Base-by-base conservation (phyloP, 2,329 filamentous ascomycete species). In the Emericellopsis atlantica region DNA sequence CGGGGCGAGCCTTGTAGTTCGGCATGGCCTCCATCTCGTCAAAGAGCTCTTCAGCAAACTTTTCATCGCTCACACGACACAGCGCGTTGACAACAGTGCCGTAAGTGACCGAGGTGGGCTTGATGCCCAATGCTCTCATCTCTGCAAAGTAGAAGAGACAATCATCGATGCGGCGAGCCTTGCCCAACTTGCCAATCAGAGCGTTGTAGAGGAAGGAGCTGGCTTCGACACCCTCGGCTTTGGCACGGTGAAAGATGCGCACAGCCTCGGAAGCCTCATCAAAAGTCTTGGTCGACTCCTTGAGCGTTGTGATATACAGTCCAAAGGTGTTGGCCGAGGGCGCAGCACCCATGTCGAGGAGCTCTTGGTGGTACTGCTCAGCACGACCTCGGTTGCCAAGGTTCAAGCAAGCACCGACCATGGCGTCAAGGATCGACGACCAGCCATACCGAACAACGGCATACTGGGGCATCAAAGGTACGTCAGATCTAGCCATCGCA, bases 11-110 rank as follows among this genome's bases (percentile, higher is more conserved):
- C 70, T 95, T 96, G 76, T 98, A 98, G 69, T 98, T 98, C 43
- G 88, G 83, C 82, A 94, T 95, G 37, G 82, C 79, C 68, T 98
- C 92, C 92, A 98, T 98, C 67, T 98, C 92, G 56, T 96, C 88
- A 56, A 98, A 98, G 52, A 96, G 78, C 62, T 96, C 88, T 56
- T 95, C 92, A 23, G 92, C 92, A 58, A 95, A 95, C 56, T 90
- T 93, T 66, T 96, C 90, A 52, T 98, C 92, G 50, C 88, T 95
- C 42, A 96, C 92, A 52, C 92, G 85, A 72, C 89, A 95, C 12
- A 98, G 76, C 21, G 92, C 92, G 53, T 98, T 98, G 64, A 98
- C 90, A 53, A 98, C 89, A 11, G 92, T 98, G 46, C 92, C 92
- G 54, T 98, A 98, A 1, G 92, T 98, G 43, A 98, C 92, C 38